These are phyloP conservation scores for Crataegus laevigata DNA, from an alignment of 306 rosid species.

Conservation along the genomic window DNA sequence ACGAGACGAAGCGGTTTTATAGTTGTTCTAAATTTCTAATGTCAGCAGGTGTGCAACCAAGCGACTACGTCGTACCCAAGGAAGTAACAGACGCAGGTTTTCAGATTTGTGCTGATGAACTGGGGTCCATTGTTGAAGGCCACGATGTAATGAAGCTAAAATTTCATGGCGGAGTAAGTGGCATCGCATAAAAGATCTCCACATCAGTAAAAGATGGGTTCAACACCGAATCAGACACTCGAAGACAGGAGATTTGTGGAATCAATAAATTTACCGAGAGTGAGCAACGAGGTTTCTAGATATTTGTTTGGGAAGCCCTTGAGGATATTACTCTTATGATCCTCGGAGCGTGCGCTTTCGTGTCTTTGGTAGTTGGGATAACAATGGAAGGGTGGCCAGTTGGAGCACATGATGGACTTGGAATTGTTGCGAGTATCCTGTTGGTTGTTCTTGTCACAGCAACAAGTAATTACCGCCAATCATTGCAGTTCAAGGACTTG, in stretches of 20 bases:
- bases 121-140: constrained; percentile 82
- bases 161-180: constrained; percentile 57
- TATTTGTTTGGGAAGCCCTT: constrained; percentile 97
- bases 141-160: constrained; percentile 71
- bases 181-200: constrained; percentile 62
- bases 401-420: constrained; percentile 95
- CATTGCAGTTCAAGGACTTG: constrained; percentile 85
- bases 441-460: constrained; percentile 94
- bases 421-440: constrained; percentile 89
- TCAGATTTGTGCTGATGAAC: constrained; percentile 74
- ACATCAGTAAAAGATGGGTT: constrained; percentile 59
- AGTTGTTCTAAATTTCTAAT: constrained; percentile 15
- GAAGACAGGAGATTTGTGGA: constrained; percentile 59
- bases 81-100: constrained; percentile 76
- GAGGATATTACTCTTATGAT: constrained; percentile 97
- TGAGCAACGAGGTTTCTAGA: constrained; percentile 53
- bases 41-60: constrained; percentile 49
- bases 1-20: not conserved
- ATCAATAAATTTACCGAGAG: constrained; percentile 76
- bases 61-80: constrained; percentile 62
- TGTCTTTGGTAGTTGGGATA: constrained; percentile 77
- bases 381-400: constrained; percentile 89
- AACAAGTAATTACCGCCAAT: constrained; percentile 87
- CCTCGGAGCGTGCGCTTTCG: constrained; percentile 79
- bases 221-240: constrained; percentile 25